phyloP scores from a whole-genome alignment of 176 grass and related monocot genomes.

The Ampelocalamus luodianensis region DNA sequence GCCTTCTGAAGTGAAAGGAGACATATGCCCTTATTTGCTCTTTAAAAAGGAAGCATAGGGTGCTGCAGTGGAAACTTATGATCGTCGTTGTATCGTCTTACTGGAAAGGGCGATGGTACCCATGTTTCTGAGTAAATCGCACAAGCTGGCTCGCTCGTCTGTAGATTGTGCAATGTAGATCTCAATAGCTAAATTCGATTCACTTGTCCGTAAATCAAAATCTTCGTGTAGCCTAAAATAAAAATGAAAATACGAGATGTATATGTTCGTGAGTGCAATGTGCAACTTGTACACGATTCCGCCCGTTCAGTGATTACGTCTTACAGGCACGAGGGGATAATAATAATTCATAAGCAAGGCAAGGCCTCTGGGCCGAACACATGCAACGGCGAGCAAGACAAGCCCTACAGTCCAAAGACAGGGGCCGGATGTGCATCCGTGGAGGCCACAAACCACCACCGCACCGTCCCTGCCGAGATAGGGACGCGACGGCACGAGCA shows the following conservation, averaged over 20 bases:
- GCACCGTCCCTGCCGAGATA: background rate
- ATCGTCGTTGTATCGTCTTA: background rate
- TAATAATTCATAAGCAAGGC: background rate
- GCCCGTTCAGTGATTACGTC: background rate
- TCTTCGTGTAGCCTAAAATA: background rate
- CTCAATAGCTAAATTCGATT: background rate
- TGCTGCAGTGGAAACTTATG: background rate
- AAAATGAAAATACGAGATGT: background rate
- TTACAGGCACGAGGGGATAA: background rate
- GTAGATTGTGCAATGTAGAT: background rate
- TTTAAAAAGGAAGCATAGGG: background rate
- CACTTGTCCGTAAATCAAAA: background rate
- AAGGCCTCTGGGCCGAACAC: background rate
- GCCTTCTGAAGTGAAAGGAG: constrained; percentile 35
- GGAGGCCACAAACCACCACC: background rate
- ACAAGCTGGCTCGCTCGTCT: background rate
- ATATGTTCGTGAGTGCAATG: background rate
- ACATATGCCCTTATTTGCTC: too few species aligned
- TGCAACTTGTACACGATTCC: background rate
- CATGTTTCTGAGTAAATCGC: background rate
- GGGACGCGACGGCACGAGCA: background rate
- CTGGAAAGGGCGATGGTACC: background rate
- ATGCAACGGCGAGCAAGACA: background rate
- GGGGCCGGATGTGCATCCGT: background rate
- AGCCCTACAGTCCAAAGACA: background rate